phyloP scores from a whole-genome alignment of 768 basidiomycete species.

The Galerina marginata region DNA sequence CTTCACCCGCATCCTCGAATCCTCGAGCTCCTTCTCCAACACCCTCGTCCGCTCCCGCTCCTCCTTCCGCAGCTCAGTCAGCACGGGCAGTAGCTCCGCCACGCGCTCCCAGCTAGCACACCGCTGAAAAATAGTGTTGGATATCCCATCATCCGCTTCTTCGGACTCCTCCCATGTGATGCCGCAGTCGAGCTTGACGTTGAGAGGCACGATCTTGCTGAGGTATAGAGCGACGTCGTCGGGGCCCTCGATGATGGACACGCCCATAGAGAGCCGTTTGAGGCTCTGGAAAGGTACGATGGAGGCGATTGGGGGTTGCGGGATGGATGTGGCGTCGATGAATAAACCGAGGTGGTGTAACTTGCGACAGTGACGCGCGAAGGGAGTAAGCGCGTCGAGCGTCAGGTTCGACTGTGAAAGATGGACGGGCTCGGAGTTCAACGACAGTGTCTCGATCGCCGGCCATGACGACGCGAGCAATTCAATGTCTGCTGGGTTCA shows the following conservation, averaged over 20 bases:
- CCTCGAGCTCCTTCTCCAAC: conserved; percentile 18
- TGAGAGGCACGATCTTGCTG: conserved; percentile 52
- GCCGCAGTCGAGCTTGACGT: conserved; percentile 48
- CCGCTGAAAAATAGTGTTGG: conserved; percentile 22
- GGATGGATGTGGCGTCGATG: conserved; percentile 37
- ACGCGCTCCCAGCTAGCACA: conserved; percentile 49
- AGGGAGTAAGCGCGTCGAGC: conserved; percentile 44
- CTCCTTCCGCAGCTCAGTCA: conserved; percentile 48
- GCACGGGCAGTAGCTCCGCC: conserved; percentile 44
- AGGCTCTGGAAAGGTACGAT: conserved; percentile 28
- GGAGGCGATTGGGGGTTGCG: conserved; percentile 26
- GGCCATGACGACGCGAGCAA: conserved; percentile 52
- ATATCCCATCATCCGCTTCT: neutral
- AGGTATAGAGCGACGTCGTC: conserved; percentile 56
- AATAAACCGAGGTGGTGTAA: conserved; percentile 48
- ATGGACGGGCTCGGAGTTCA: conserved; percentile 52
- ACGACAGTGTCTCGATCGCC: conserved; percentile 44
- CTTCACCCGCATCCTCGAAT: conserved; percentile 12
- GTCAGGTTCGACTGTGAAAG: conserved; percentile 37
- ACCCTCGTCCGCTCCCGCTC: conserved; percentile 47
- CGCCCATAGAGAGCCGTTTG: conserved; percentile 50
- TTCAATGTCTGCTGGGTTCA: conserved; percentile 50
- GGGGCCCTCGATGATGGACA: conserved; percentile 50
- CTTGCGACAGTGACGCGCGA: conserved; percentile 45
- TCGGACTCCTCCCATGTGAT: conserved; percentile 50